Conservation (phyloP, 2,329 filamentous ascomycete species). For the Monosporascus sp. region DNA sequence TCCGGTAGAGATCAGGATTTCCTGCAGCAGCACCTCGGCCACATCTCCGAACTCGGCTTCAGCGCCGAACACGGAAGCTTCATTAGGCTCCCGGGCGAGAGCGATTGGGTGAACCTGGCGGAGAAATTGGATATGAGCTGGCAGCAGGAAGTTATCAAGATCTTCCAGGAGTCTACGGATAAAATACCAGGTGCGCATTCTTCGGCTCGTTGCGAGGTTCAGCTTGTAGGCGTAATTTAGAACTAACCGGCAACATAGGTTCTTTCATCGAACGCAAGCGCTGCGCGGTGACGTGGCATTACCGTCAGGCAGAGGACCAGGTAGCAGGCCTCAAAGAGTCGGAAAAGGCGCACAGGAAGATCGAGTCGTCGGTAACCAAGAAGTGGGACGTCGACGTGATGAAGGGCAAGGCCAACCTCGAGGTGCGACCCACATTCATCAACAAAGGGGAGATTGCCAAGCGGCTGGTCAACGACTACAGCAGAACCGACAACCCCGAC, state of each 20-base stretch:
- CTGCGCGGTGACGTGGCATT: conserved; percentile 95
- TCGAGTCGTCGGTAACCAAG: conserved; percentile 70
- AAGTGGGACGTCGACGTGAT: conserved; percentile 94
- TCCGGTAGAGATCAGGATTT: conserved; percentile 92
- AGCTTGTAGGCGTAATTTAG: neutral
- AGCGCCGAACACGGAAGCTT: conserved; percentile 97
- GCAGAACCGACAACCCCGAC: conserved; percentile 27
- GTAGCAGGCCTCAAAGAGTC: conserved; percentile 79
- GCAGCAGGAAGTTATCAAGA: conserved; percentile 77
- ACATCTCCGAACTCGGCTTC: conserved; percentile 83
- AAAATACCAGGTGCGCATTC: conserved; percentile 64
- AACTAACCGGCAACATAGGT: conserved; percentile 39
- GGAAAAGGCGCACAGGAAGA: conserved; percentile 72
- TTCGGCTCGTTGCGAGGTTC: neutral
- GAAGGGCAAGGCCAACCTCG: conserved; percentile 92
- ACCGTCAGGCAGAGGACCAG: conserved; percentile 75
- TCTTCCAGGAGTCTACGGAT: conserved; percentile 87
- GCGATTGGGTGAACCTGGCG: conserved; percentile 83
- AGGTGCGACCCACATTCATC: conserved; percentile 93
- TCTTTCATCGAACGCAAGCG: conserved; percentile 93
- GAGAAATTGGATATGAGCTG: conserved; percentile 86
- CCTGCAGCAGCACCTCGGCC: conserved; percentile 84
- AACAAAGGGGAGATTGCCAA: conserved; percentile 97
- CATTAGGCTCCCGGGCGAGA: conserved; percentile 71
- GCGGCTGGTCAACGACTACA: conserved; percentile 72